phyloP scores from a whole-genome alignment of 805 yeast genomes.

The Schwanniomyces pseudopolymorphus region DNA sequence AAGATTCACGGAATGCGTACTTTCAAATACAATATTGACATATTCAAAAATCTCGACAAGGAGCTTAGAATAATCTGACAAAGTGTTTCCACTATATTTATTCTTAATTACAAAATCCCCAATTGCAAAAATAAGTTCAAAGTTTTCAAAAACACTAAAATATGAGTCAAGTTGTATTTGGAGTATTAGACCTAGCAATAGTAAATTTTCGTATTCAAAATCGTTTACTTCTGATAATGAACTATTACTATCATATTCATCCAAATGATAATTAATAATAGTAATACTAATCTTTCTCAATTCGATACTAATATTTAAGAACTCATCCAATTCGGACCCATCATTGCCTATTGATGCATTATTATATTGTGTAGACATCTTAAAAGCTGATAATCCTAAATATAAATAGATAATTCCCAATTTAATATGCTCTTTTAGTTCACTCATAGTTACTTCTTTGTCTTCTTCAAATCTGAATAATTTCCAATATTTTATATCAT shows the following conservation, averaged over 20 bases:
- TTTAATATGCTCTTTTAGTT: slow-evolving; percentile 18
- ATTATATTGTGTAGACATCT: slow-evolving; percentile 1
- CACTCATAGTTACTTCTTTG: slow-evolving; percentile 5
- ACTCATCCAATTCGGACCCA: slow-evolving; percentile 17
- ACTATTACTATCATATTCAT: slow-evolving; percentile 35
- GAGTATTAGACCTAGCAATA: slow-evolving; percentile 36
- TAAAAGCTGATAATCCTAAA: slow-evolving; percentile 21
- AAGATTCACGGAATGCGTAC: slow-evolving; percentile 50
- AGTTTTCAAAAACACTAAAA: slow-evolving; percentile 43
- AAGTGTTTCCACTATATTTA: slow-evolving; percentile 18
- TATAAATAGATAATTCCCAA: slow-evolving; percentile 21
- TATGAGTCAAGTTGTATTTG: slow-evolving; percentile 38
- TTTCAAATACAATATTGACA: slow-evolving; percentile 38
- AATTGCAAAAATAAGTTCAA: slow-evolving; percentile 39
- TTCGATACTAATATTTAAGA: slow-evolving; percentile 29
- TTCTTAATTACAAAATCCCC: slow-evolving; percentile 32
- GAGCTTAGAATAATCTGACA: slow-evolving; percentile 21
- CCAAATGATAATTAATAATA: slow-evolving; percentile 39
- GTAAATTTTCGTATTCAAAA: slow-evolving; percentile 28
- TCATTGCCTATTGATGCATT: slow-evolving; percentile 8
- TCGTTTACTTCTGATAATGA: slow-evolving; percentile 10
- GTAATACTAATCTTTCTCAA: slow-evolving; percentile 35
- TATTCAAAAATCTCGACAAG: slow-evolving; percentile 29
- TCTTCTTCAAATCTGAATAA: slow-evolving; percentile 5
- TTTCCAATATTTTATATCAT: slow-evolving; percentile 10